These are phyloP conservation scores for Aspergillus uvarum DNA, from an alignment of 2,329 filamentous ascomycete genomes.

Conservation along the genomic window DNA sequence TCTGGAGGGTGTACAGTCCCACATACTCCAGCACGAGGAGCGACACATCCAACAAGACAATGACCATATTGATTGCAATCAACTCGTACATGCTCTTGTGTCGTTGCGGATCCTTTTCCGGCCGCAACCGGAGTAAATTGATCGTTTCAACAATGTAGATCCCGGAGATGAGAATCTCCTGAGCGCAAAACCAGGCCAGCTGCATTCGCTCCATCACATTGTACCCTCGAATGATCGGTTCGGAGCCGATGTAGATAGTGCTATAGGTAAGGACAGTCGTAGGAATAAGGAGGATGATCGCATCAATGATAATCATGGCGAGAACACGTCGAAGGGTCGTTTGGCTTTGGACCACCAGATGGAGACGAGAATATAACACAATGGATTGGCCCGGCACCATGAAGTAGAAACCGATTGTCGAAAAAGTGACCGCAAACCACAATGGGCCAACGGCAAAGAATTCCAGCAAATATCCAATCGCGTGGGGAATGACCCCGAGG, in stretches of 20 bases:
- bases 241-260: slow-evolving; percentile 26
- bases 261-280: slow-evolving; percentile 57
- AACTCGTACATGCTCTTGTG: slow-evolving; percentile 49
- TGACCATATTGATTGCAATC: slow-evolving; percentile 50
- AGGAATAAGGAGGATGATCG: slow-evolving; percentile 52
- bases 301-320: slow-evolving; percentile 58
- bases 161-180: slow-evolving; percentile 49
- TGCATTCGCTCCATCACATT: slow-evolving; percentile 46
- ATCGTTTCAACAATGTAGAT: slow-evolving; percentile 56
- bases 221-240: slow-evolving; percentile 38
- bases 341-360: slow-evolving; percentile 56
- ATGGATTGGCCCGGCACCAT: slow-evolving; percentile 63
- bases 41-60: slow-evolving; percentile 48
- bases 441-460: slow-evolving; percentile 36
- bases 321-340: slow-evolving; percentile 51
- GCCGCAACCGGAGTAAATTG: slow-evolving; percentile 41
- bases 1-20: slow-evolving; percentile 46
- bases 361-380: slow-evolving; percentile 63
- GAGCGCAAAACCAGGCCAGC: slow-evolving; percentile 44
- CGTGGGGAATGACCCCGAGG: slow-evolving; percentile 36
- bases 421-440: slow-evolving; percentile 41
- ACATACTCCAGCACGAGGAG: slow-evolving; percentile 47
- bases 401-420: slow-evolving; percentile 55
- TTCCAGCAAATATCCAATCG: slow-evolving; percentile 43
- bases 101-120: slow-evolving; percentile 36